These are phyloP conservation scores for Lactarius quietus DNA, from an alignment of 768 basidiomycete genomes.

Conservation along the genomic window DNA sequence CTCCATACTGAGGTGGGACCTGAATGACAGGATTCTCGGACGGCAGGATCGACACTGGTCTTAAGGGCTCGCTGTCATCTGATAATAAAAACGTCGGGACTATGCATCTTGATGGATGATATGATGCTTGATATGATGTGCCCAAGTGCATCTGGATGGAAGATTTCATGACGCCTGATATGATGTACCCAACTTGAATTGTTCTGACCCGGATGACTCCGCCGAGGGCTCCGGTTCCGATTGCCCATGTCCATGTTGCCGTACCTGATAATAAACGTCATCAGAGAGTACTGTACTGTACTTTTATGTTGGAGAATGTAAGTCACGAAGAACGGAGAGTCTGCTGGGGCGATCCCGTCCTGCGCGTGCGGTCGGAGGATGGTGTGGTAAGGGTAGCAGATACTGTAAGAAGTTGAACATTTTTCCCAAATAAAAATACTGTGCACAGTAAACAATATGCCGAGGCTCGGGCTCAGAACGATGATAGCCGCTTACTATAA, in stretches of 20 bases:
- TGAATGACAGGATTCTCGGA: constrained; percentile 1
- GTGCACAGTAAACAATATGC: not conserved
- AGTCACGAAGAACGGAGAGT: not conserved
- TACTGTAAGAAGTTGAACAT: not conserved
- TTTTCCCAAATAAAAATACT: not conserved
- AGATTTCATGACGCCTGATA: no score
- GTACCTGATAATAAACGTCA: not conserved
- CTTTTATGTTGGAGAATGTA: no score
- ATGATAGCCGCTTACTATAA: not conserved
- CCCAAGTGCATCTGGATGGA: not conserved
- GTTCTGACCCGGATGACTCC: not conserved
- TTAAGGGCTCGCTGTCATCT: not conserved
- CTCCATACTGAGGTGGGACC: not conserved
- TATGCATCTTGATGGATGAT: not conserved
- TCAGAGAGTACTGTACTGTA: not conserved
- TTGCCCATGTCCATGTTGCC: not conserved
- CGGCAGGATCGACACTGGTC: not conserved
- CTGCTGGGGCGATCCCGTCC: not conserved
- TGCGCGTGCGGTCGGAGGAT: not conserved
- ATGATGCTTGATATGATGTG: no score
- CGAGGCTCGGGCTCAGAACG: not conserved
- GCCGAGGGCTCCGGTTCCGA: not conserved
- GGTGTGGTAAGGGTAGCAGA: not conserved
- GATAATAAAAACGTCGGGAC: not conserved
- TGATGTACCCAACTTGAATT: not conserved